Evolutionary conservation across 441 rosid genomes (phyloP), one percentile per base, ranked within the genome.

Genomic region (Populus hybrid): DNA sequence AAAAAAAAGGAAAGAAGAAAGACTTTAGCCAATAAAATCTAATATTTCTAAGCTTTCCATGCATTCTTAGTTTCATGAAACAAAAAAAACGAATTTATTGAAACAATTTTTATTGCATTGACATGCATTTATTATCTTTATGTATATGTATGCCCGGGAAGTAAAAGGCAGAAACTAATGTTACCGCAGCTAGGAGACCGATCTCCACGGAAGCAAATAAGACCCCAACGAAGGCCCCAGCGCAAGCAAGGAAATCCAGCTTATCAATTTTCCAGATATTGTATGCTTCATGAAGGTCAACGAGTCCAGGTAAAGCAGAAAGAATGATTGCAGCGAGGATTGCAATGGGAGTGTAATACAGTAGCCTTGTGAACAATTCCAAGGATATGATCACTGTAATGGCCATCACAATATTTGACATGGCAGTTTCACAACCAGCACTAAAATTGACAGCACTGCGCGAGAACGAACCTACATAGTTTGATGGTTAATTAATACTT

Each of bases 351-450:
- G 98, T 94, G 83, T 83, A 94, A 72, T 93, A 94, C 69, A 94
- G 85, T 26, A 94, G 87, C 87, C 77, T 89, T 0, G 97, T 94
- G 59, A 92, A 76, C 14, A 91, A 68, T 70, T 90, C 86, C 72
- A 94, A 81, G 23, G 90, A 88, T 70, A 93, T 66, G 30, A 94
- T 81, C 70, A 94, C 97, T 6, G 98, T 90, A 1, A 89, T 73
- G 2, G 97, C 87, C 98, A 93, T 94, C 76, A 94, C 98, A 20
- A 94, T 81, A 72, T 94, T 94, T 23, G 98, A 91, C 83, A 91
- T 73, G 1, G 94, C 91, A 5, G 92, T 92, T 81, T 93, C 96
- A 79, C 97, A 88, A 3, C 99, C 95, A 0, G 99, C 97, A 14
- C 88, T 87, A 70, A 89, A 92, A 79, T 95, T 95, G 69, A 95